Evolutionary conservation across 805 yeast genomes (phyloP).

Genomic region (Ogataea henricii): DNA sequence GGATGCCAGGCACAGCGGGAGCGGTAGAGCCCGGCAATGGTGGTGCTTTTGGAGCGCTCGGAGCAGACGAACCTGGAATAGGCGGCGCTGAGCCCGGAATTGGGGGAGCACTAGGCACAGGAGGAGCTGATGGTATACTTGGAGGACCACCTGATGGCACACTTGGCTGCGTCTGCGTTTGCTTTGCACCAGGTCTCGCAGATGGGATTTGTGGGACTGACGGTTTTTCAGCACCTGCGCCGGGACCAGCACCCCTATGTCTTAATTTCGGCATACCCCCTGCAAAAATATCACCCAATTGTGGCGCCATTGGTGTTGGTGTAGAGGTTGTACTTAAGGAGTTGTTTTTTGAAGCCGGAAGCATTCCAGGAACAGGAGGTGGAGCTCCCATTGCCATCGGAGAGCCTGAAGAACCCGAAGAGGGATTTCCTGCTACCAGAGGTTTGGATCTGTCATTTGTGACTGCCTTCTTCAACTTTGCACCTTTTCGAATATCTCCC

Average conservation of each 20-base stretch:
- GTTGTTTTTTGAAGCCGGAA: slow-evolving; percentile 17
- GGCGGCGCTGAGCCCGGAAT: slow-evolving; percentile 29
- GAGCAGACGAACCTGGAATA: slow-evolving; percentile 10
- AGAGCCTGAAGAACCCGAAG: slow-evolving; percentile 17
- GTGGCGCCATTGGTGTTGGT: slow-evolving; percentile 43
- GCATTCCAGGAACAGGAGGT: slow-evolving; percentile 30
- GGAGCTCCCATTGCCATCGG: slow-evolving; percentile 24
- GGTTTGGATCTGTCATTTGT: slow-evolving; percentile 74
- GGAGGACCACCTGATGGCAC: slow-evolving; percentile 13
- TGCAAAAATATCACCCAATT: slow-evolving; percentile 69
- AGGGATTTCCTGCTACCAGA: slow-evolving; percentile 40
- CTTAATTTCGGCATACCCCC: slow-evolving; percentile 79
- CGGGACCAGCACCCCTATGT: slow-evolving; percentile 37
- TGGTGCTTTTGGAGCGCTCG: too few relatives aligned
- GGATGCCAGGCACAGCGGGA: slow-evolving; percentile 24
- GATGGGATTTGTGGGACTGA: slow-evolving; percentile 16
- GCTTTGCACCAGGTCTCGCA: slow-evolving; percentile 16
- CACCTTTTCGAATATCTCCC: slow-evolving; percentile 81
- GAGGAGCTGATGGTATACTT: slow-evolving; percentile 18
- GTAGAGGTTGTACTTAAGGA: slow-evolving; percentile 20
- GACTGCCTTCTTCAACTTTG: slow-evolving; percentile 56
- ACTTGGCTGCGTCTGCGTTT: neutral
- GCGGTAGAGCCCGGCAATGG: too few relatives aligned
- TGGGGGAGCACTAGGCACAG: slow-evolving; percentile 19
- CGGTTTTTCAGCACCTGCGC: slow-evolving; percentile 26